Conservation (phyloP, 805 yeast genomes). For the Nakazawaea laoshanensis region DNA sequence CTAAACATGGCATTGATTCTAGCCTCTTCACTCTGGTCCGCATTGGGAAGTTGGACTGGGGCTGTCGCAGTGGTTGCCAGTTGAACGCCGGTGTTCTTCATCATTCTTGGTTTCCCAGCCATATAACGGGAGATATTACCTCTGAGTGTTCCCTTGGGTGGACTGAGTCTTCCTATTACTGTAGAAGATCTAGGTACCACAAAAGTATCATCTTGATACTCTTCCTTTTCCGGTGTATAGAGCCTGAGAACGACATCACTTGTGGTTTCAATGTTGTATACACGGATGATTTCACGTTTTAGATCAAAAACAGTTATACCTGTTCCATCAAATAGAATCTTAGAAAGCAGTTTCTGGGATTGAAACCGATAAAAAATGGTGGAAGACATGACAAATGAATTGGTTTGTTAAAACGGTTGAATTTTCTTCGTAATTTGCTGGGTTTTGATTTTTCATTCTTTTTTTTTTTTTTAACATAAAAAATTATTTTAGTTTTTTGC, state of each 20-base stretch:
- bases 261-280: slow-evolving; percentile 76
- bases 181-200: slow-evolving; percentile 87
- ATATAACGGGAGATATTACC: slow-evolving; percentile 66
- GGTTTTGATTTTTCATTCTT: too few species aligned
- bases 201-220: slow-evolving; percentile 79
- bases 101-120: slow-evolving; percentile 58
- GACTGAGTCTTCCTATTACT: slow-evolving; percentile 73
- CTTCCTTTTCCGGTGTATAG: slow-evolving; percentile 56
- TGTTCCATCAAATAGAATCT: slow-evolving; percentile 90
- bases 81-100: slow-evolving; percentile 16
- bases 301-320: slow-evolving; percentile 93
- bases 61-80: slow-evolving; percentile 11
- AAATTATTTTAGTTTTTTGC: too few species aligned
- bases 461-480: too few species aligned
- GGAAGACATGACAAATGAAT: slow-evolving; percentile 57
- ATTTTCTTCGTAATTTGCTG: neutral
- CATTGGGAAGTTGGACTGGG: slow-evolving; percentile 10
- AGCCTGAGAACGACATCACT: slow-evolving; percentile 73
- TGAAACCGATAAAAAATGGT: slow-evolving; percentile 79
- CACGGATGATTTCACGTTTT: slow-evolving; percentile 79
- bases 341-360: slow-evolving; percentile 72
- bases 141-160: slow-evolving; percentile 41
- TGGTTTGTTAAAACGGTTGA: neutral
- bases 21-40: slow-evolving; percentile 67
- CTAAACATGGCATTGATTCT: slow-evolving; percentile 85